Conservation (phyloP, 1,284 basidiomycete species). For the Anthracocystis walkeri region DNA sequence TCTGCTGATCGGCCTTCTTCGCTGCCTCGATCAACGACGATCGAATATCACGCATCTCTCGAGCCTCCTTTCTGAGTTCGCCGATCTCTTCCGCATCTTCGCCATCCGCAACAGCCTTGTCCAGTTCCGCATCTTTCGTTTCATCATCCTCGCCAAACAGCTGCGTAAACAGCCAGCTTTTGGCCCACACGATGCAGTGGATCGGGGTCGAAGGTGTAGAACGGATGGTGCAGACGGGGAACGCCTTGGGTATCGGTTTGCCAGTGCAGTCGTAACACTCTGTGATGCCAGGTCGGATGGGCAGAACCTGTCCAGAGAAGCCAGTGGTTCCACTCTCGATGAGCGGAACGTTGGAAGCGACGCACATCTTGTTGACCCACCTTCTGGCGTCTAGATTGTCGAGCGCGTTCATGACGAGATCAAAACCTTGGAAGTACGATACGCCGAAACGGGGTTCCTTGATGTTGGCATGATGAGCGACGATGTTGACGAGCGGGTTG, state of each 20-base stretch:
- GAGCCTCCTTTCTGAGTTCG: slow-evolving; percentile 86
- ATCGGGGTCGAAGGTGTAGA: slow-evolving; percentile 97
- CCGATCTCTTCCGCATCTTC: slow-evolving; percentile 92
- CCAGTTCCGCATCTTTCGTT: slow-evolving; percentile 76
- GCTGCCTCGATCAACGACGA: slow-evolving; percentile 68
- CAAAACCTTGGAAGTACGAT: slow-evolving; percentile 88
- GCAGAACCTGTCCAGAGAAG: slow-evolving; percentile 79
- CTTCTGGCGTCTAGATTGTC: slow-evolving; percentile 77
- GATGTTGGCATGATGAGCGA: slow-evolving; percentile 92
- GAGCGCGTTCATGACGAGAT: slow-evolving; percentile 93
- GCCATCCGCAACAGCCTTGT: slow-evolving; percentile 85
- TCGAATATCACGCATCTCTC: slow-evolving; percentile 85
- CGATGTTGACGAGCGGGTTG: slow-evolving; percentile 89
- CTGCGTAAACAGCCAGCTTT: slow-evolving; percentile 87
- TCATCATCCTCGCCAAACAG: slow-evolving; percentile 53
- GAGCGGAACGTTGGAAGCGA: slow-evolving; percentile 87
- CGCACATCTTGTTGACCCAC: slow-evolving; percentile 90
- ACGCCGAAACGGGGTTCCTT: slow-evolving; percentile 92
- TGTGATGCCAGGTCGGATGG: slow-evolving; percentile 46
- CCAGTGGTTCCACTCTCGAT: slow-evolving; percentile 98
- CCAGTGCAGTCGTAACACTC: slow-evolving; percentile 67
- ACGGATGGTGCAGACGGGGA: slow-evolving; percentile 97
- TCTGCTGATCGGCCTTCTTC: slow-evolving; percentile 10
- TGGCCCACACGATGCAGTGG: slow-evolving; percentile 99
- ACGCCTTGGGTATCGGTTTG: slow-evolving; percentile 91